Percentiles rank a stretch among this genome's conserved stretches.
phyloP scores from a whole-genome alignment of 345 rosid genomes.

The Salix udensis region DNA sequence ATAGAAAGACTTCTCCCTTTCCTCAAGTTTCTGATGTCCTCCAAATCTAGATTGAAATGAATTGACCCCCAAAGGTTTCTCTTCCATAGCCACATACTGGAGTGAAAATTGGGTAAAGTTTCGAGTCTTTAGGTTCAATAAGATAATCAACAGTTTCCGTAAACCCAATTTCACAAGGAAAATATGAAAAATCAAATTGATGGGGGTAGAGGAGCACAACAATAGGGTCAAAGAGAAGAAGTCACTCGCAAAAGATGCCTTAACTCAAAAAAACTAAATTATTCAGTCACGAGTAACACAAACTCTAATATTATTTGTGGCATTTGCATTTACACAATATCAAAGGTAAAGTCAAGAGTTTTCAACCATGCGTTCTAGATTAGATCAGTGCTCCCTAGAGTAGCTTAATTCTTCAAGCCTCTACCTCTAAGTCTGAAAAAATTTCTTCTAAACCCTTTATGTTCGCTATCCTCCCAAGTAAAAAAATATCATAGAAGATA shows the following conservation, averaged over 20 bases:
- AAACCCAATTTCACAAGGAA: conserved; percentile 59
- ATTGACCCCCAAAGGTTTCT: conserved; percentile 20
- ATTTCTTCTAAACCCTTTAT: background rate
- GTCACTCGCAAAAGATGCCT: background rate
- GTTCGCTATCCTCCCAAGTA: background rate
- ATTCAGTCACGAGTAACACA: background rate
- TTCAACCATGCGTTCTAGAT: background rate
- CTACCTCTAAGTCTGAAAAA: background rate
- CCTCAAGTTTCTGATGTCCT: conserved; percentile 71
- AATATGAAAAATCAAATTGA: conserved; percentile 45
- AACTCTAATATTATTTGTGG: background rate
- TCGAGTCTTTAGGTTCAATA: conserved; percentile 46
- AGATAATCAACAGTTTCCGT: conserved; percentile 46
- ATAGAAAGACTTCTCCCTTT: conserved; percentile 68
- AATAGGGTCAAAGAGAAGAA: conserved; percentile 6
- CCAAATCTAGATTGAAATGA: conserved; percentile 59
- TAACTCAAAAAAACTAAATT: background rate
- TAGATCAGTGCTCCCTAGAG: background rate
- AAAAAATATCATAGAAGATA: background rate
- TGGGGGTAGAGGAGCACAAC: background rate
- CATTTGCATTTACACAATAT: too few species aligned
- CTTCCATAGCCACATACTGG: conserved; percentile 51
- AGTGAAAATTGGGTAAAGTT: conserved; percentile 55
- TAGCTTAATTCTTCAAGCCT: background rate
- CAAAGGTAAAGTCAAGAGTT: background rate